Percentiles rank a stretch among this genome's conserved stretches.
phyloP scores from a whole-genome alignment of 768 basidiomycete species.

The Collybia sp. region DNA sequence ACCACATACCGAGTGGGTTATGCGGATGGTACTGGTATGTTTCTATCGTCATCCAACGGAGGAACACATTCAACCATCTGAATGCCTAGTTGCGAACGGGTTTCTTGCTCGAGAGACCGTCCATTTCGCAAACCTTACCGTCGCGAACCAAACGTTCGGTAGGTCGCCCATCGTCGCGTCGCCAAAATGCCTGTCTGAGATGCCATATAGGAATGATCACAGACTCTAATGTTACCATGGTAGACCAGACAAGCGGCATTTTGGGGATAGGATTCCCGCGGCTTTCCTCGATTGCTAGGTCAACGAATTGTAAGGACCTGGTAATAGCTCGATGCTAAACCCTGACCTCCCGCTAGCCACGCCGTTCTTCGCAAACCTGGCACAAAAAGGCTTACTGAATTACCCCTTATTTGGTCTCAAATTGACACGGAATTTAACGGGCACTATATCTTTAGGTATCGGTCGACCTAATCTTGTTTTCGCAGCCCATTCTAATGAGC shows the following conservation, averaged over 20 bases:
- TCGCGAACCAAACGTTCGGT: conserved; percentile 67
- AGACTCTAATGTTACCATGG: conserved; percentile 56
- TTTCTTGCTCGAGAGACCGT: conserved; percentile 69
- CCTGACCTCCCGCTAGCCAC: conserved; percentile 39
- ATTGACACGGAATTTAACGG: conserved; percentile 52
- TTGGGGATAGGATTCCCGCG: conserved; percentile 76
- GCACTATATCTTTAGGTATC: conserved; percentile 63
- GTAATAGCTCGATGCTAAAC: neutral
- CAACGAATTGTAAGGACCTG: conserved; percentile 41
- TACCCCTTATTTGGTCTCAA: conserved; percentile 78
- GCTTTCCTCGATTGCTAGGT: conserved; percentile 52
- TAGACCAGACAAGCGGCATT: conserved; percentile 64
- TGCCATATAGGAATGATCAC: conserved; percentile 50
- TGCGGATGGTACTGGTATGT: conserved; percentile 65
- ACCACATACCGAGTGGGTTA: conserved; percentile 60
- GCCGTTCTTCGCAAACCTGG: conserved; percentile 62
- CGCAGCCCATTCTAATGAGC: neutral
- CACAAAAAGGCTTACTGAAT: conserved; percentile 56
- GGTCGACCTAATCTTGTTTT: conserved; percentile 1
- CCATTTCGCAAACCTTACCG: conserved; percentile 52
- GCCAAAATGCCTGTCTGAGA: neutral
- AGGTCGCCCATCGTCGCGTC: conserved; percentile 13
- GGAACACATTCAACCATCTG: neutral
- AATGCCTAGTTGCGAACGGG: conserved; percentile 51
- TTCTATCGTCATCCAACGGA: neutral